Evolutionary conservation across 2,329 filamentous ascomycete species (phyloP).

Genomic region (Arthrocladium fulminans): DNA sequence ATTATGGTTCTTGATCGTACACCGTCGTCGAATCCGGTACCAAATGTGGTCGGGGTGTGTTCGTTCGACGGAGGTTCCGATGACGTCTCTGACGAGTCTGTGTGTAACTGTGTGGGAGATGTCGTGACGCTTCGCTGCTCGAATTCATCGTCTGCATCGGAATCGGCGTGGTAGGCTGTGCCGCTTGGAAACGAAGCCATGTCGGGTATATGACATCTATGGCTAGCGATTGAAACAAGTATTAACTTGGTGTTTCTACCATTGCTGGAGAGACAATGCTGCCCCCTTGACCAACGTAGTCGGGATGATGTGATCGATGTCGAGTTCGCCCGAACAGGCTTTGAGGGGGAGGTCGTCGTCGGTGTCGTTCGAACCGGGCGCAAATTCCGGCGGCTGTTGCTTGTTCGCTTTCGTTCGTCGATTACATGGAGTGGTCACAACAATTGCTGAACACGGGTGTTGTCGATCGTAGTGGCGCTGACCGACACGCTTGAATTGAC

Average conservation of each 20-base stretch:
- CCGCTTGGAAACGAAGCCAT: conserved; percentile 35
- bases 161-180: conserved; percentile 50
- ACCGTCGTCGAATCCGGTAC: conserved; percentile 42
- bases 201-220: conserved; percentile 8
- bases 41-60: conserved; percentile 55
- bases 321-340: background rate
- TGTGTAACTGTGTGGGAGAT: conserved; percentile 44
- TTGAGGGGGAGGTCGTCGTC: background rate
- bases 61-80: conserved; percentile 52
- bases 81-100: conserved; percentile 50
- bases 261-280: background rate
- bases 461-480: background rate
- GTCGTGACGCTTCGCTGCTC: conserved; percentile 49
- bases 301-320: background rate
- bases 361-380: too few relatives aligned
- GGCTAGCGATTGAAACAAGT: background rate
- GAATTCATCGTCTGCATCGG: conserved; percentile 58
- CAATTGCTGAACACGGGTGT: background rate
- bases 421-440: background rate
- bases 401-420: too few relatives aligned
- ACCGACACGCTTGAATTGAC: background rate
- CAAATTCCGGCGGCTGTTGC: background rate
- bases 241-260: background rate
- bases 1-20: conserved; percentile 49
- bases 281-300: background rate